Base-by-base conservation (phyloP, 2,329 filamentous ascomycete genomes). In the Cladosporium oxysporum region DNA sequence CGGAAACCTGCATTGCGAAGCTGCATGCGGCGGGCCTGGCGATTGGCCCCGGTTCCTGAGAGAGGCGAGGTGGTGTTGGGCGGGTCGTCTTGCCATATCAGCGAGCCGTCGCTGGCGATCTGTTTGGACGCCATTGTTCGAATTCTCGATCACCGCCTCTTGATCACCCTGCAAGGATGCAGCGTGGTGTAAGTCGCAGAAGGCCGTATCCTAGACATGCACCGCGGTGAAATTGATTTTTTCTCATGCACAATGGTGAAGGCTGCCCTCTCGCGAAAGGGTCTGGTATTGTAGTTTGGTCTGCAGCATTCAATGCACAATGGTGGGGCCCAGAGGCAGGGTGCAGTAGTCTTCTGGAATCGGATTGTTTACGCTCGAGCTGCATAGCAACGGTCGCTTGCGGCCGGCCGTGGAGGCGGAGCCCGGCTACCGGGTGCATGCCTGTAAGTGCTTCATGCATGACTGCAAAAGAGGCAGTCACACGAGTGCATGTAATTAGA, bases 1-100 rank as follows among this genome's bases (percentile, higher is more conserved):
- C 73, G 71, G 57, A 78, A 78, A 52, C 75, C 75, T 33, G 74
- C 74, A 70, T 76, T 77, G 60, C 76, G 71, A 21, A 77, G 71
- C 65, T 77, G 75, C 52, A 78, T 67, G 41, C 73, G 69, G 41
- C 73, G 68, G 21, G 73, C 71, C 35, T 73, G 72, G 44, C 71
- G 65, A 29, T 70, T 71, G 23, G 71, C 64, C 21, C 71, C 72
- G 2, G 65, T 66, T 16, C 70, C 70, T 18, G 72, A 68, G 10
- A 69, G 66, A 29, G 68, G 68, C 10, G 28, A 49, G 37, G 57
- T 8, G n/a, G 50, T 16, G 4, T 49, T 52, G 1, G 26, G 50
- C 5, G 41, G 41, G 6, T 63, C 61, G 18, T 63, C 61, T 10
- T 63, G 61, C 61, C 61, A 63, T 57, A 63, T 55, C 11, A 63